A percentile compares a stretch with the other conserved stretches of the same genome.
Evolutionary conservation across 108 stramenopile genomes (phyloP).

Genomic region (Parietichytrium sp.): DNA sequence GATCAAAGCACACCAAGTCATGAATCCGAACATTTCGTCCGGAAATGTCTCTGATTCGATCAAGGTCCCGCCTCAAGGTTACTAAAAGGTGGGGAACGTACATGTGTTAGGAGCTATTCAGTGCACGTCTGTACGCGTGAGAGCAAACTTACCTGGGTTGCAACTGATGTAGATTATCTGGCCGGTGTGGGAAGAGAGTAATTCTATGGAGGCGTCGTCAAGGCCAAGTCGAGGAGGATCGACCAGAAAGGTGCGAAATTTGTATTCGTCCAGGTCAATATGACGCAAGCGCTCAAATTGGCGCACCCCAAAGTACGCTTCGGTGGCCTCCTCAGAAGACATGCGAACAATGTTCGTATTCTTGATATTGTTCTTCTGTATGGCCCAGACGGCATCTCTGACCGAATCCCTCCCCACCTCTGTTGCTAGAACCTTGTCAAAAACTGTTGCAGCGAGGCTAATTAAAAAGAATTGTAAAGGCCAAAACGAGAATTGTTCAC

Average conservation of each 20-base stretch:
- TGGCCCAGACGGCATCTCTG: background rate
- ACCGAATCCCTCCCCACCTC: slow-evolving; percentile 28
- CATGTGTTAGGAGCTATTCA: no score
- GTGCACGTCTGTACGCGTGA: no score
- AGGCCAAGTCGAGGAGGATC: slow-evolving; percentile 45
- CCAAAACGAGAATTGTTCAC: no score
- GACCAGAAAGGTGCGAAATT: slow-evolving; percentile 39
- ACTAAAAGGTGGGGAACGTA: no score
- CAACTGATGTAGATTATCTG: slow-evolving; percentile 45
- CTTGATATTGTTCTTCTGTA: background rate
- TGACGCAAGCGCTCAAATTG: slow-evolving; percentile 32
- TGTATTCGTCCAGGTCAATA: slow-evolving; percentile 31
- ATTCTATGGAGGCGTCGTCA: background rate
- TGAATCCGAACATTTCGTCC: background rate
- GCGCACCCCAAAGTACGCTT: background rate
- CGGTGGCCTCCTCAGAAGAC: slow-evolving; percentile 21
- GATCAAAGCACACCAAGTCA: slow-evolving; percentile 43
- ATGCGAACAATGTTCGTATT: slow-evolving; percentile 35
- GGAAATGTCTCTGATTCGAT: slow-evolving; percentile 8
- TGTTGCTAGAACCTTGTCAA: slow-evolving; percentile 40
- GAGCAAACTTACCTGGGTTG: no score
- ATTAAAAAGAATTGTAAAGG: no score
- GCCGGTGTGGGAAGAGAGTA: background rate
- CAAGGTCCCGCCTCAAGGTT: slow-evolving; percentile 41
- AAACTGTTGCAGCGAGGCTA: no score